Base-by-base conservation (phyloP, 345 rosid genomes). In the Eucalyptus grandis region DNA sequence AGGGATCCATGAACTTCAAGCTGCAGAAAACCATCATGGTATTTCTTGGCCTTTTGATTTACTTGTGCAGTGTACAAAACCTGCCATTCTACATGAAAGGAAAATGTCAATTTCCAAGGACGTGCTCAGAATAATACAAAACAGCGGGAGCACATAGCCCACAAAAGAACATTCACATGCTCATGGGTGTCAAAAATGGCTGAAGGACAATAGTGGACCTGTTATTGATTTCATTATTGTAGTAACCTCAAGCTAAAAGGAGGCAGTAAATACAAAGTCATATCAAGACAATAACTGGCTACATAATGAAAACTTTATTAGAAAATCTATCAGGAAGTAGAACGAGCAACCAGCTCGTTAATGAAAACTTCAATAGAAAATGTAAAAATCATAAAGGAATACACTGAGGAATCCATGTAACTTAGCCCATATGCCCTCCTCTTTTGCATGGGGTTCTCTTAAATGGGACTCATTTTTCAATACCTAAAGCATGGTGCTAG, bases 21-120 rank as follows among this genome's bases (percentile, higher is more conserved):
- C 87, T 87, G 90, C 87, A 95, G 88, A 91, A 89, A 92, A 44
- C 96, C 97, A 89, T 95, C 97, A 87, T 95, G 96, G 91, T 94
- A 95, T 90, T 92, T 95, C 93, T 95, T 95, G 69, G 95, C 94
- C 87, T 95, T 95, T 80, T 95, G 95, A 88, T 93, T 95, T 60
- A 94, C 87, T 81, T 95, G 96, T 47, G 95, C 58, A 22, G 96
- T 95, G 92, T 95, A 95, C 92, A 95, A 54, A 60, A 94, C 96
- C 94, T 92, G 93, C 96, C 96, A 95, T 88, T 90, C 96, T 94
- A 69, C 56, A 50, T 62, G 60, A 62, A 51, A 88, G 86, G 87
- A 22, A 58, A 51, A 14, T 54, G 27, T 88, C 5, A 87, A 58
- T 80, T 30, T 65, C 17, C 44, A 72, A 72, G 82, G 46, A 19